phyloP scores from a whole-genome alignment of 1,284 basidiomycete genomes.

The Testicularia cyperi region DNA sequence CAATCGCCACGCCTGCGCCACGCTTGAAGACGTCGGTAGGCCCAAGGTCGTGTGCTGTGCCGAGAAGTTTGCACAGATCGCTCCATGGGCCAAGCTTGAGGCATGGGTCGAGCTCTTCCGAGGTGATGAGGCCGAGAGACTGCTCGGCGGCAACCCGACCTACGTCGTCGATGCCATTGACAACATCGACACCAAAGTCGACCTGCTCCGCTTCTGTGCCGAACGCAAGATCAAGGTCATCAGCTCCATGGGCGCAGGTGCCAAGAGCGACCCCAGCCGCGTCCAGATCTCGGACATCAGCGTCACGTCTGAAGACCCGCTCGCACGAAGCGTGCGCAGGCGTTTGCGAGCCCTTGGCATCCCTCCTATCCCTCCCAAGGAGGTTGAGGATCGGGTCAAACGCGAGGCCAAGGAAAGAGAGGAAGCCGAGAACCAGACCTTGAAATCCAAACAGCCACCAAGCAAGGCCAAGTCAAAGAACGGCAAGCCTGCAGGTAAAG shows the following conservation, averaged over 20 bases:
- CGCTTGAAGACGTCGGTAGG: conserved; percentile 83
- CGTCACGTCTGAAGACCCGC: conserved; percentile 87
- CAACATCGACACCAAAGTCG: conserved; percentile 84
- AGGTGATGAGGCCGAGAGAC: conserved; percentile 36
- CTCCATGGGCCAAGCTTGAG: conserved; percentile 69
- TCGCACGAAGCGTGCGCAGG: conserved; percentile 84
- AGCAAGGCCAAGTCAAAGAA: conserved; percentile 6
- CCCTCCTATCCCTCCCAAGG: conserved; percentile 44
- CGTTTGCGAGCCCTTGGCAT: conserved; percentile 67
- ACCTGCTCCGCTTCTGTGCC: conserved; percentile 55
- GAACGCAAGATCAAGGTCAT: conserved; percentile 64
- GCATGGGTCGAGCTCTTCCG: conserved; percentile 53
- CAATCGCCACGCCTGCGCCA: conserved; percentile 80
- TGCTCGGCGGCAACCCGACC: conserved; percentile 43
- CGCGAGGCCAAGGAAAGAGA: conserved; percentile 22
- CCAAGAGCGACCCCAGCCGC: conserved; percentile 90
- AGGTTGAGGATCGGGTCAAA: conserved; percentile 21
- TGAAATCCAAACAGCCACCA: conserved; percentile 1
- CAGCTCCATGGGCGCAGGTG: conserved; percentile 96
- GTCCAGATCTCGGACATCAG: conserved; percentile 94
- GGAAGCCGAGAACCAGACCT: conserved; percentile 8
- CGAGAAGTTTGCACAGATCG: conserved; percentile 72
- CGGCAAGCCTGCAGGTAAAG: neutral
- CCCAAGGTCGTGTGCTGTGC: conserved; percentile 86
- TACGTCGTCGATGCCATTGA: conserved; percentile 69